Evolutionary conservation across 1,284 basidiomycete genomes (phyloP).

Genomic region (Vanrija pseudolonga): DNA sequence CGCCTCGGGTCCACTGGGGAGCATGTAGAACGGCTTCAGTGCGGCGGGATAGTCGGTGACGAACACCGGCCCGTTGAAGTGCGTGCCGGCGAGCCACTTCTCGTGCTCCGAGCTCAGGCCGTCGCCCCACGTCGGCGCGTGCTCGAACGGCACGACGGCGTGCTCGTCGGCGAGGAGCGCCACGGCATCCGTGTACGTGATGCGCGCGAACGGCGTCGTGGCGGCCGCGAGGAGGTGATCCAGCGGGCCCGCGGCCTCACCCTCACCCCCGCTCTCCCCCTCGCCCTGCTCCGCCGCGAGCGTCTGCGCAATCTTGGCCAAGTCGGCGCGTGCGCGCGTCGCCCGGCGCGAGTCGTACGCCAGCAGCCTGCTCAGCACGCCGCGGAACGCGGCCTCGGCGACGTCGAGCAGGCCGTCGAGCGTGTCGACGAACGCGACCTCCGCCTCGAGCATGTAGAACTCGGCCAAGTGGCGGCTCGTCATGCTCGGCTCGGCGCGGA

Average conservation of each 20-base stretch:
- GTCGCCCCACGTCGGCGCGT: slow-evolving; percentile 65
- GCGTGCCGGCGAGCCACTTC: slow-evolving; percentile 69
- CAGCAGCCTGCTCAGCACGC: slow-evolving; percentile 22
- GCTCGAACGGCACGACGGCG: slow-evolving; percentile 52
- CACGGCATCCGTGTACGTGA: slow-evolving; percentile 78
- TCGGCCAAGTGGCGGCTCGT: slow-evolving; percentile 92
- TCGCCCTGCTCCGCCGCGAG: neutral
- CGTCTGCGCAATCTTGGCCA: slow-evolving; percentile 9
- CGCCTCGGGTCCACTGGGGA: slow-evolving; percentile 22
- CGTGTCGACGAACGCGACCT: slow-evolving; percentile 63
- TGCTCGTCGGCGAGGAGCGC: slow-evolving; percentile 55
- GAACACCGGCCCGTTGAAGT: slow-evolving; percentile 71
- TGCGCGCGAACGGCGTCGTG: slow-evolving; percentile 51
- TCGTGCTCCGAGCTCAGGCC: slow-evolving; percentile 86
- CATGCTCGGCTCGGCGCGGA: slow-evolving; percentile 84
- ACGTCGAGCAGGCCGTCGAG: slow-evolving; percentile 62
- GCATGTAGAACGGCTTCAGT: slow-evolving; percentile 97
- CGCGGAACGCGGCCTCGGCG: slow-evolving; percentile 59
- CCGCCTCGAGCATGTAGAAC: slow-evolving; percentile 99
- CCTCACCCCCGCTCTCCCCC: neutral
- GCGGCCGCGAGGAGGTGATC: slow-evolving; percentile 24
- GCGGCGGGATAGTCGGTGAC: slow-evolving; percentile 80
- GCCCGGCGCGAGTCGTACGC: slow-evolving; percentile 13
- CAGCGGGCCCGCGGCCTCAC: slow-evolving; percentile 5
- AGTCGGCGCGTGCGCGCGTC: slow-evolving; percentile 25